Base-by-base conservation (phyloP, 345 rosid species). In the Zanthoxylum bungeanum region DNA sequence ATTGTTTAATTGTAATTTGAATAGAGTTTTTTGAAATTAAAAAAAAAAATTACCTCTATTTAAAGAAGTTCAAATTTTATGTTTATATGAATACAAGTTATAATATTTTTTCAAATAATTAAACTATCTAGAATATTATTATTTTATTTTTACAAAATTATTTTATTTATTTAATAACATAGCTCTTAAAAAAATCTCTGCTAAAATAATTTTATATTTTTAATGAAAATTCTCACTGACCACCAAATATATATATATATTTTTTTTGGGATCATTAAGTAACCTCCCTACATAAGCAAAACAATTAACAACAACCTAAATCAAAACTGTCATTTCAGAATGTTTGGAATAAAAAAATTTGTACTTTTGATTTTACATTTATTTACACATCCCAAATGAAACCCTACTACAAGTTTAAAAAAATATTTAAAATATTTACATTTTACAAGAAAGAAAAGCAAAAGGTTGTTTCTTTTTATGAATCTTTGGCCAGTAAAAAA, bases 391-490 rank as follows among this genome's bases (percentile, higher is more conserved):
- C 3, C 57, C 17, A 60, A 72, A 66, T 70, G 81, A 77, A 78
- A 70, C 77, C 80, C 73, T 55, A 77, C 81, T 21, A 79, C 79
- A 76, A 73, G 84, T 34, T 69, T n/a, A 36, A 40, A 64, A 63
- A 12, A 59, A n/a, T n/a, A n/a, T n/a, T n/a, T 21, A 53, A n/a
- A 34, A 4, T 33, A 16, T 28, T 33, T n/a, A n/a, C n/a, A n/a
- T 28, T 7, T 1, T 24, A 51, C 63, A 73, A 63, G 3, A n/a
- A 22, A 3, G 9, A 21, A 63, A 39, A 73, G 87, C 63, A 39
- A 77, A 79, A 76, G 80, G 56, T 27, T 52, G 17, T 62, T 37
- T 76, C 78, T 81, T 84, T 84, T 73, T 59, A 58, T 58, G 78
- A 73, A 64, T 73, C 79, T 59, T 53, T 79, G 44, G 77, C 57